Conservation (phyloP, 2,329 filamentous ascomycete species). For the Mariannaea sp. region DNA sequence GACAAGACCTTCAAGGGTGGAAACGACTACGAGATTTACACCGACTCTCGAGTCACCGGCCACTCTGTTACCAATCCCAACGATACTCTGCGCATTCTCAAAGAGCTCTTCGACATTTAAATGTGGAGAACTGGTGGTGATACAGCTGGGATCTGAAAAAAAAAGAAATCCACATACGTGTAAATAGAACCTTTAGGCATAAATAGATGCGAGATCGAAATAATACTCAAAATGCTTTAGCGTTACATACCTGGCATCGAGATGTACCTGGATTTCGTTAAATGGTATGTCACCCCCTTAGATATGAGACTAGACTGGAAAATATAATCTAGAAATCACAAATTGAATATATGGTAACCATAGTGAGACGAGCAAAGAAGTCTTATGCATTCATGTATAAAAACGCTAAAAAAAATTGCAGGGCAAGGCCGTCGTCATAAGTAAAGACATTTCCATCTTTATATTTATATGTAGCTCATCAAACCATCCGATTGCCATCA, state of each 20-base stretch:
- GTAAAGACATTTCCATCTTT: conserved; percentile 33
- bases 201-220: too few relatives aligned
- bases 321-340: too few relatives aligned
- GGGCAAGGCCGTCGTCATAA: conserved; percentile 17
- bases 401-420: conserved; percentile 1
- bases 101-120: conserved; percentile 76
- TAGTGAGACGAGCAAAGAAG: too few relatives aligned
- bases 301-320: too few relatives aligned
- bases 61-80: conserved; percentile 82
- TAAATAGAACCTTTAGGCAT: conserved; percentile 15
- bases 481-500: conserved; percentile 28
- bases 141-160: not conserved
- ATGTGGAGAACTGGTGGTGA: not conserved
- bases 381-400: not conserved
- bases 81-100: conserved; percentile 80
- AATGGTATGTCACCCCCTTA: too few relatives aligned
- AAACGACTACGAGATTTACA: conserved; percentile 95
- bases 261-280: too few relatives aligned
- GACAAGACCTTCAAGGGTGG: conserved; percentile 92
- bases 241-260: too few relatives aligned
- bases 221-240: too few relatives aligned
- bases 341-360: too few relatives aligned
- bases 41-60: conserved; percentile 78
- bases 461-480: conserved; percentile 29
- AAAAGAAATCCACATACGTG: not conserved